phyloP scores from a whole-genome alignment of 768 basidiomycete species.

The Macrolepiota dolichaula region DNA sequence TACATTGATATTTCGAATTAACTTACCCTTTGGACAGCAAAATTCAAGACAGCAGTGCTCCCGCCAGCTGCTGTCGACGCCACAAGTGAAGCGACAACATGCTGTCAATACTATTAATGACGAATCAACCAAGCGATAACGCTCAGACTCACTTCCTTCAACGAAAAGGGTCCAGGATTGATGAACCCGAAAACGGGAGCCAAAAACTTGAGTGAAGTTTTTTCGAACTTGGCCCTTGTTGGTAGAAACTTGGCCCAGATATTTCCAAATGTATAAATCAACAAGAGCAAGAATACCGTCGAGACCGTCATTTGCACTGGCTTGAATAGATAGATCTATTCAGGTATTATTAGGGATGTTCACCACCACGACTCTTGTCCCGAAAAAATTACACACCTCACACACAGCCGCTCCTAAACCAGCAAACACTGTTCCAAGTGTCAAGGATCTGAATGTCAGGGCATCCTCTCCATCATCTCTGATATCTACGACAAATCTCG shows the following conservation, averaged over 20 bases:
- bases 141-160: conserved; percentile 49
- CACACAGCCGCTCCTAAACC: conserved; percentile 55
- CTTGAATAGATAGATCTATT: conserved; percentile 27
- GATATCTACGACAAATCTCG: conserved; percentile 50
- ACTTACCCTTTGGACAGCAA: conserved; percentile 54
- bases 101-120: conserved; percentile 28
- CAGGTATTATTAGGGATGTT: neutral
- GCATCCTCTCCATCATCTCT: conserved; percentile 57
- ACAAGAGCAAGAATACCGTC: conserved; percentile 53
- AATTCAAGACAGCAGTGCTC: conserved; percentile 54
- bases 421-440: conserved; percentile 54
- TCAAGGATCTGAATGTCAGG: conserved; percentile 52
- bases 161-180: conserved; percentile 53
- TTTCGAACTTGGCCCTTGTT: conserved; percentile 35
- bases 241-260: conserved; percentile 49
- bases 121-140: neutral
- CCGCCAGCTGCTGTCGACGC: conserved; percentile 54
- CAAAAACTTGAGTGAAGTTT: conserved; percentile 38
- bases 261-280: conserved; percentile 49
- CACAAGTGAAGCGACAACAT: conserved; percentile 53
- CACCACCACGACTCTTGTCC: neutral
- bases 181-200: conserved; percentile 41
- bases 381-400: conserved; percentile 38
- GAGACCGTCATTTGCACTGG: conserved; percentile 50
- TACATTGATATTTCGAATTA: neutral